Conservation (phyloP, 2,329 filamentous ascomycete genomes). For the Pseudogymnoascus pannorum region DNA sequence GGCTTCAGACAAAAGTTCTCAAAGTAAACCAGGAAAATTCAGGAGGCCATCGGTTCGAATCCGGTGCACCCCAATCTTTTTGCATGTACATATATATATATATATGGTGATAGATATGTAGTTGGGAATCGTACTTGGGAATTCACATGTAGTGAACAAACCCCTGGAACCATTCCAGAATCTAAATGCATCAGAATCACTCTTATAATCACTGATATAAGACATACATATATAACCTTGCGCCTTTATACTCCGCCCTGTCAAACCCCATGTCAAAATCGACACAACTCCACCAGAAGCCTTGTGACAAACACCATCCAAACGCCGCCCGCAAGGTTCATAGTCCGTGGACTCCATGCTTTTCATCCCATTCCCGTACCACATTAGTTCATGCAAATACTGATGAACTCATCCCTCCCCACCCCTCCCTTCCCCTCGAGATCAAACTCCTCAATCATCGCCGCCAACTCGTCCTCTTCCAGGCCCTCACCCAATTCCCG, state of each 20-base stretch:
- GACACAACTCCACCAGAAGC: not conserved
- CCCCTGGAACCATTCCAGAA: not conserved
- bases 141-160: not conserved
- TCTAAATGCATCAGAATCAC: not conserved
- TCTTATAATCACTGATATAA: constrained; percentile 1
- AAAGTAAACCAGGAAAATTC: not conserved
- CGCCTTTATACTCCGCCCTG: constrained; percentile 1
- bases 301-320: constrained; percentile 4
- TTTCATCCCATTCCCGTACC: not conserved
- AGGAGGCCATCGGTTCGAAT: not conserved
- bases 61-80: not conserved
- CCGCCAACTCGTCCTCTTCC: constrained; percentile 83
- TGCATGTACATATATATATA: constrained; percentile 5
- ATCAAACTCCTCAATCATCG: constrained; percentile 99
- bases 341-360: not conserved
- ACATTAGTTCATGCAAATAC: constrained; percentile 31
- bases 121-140: not conserved
- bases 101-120: not conserved
- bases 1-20: not conserved
- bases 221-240: not conserved
- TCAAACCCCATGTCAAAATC: not conserved
- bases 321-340: not conserved
- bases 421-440: constrained; percentile 82
- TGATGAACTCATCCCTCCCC: constrained; percentile 56
- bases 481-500: constrained; percentile 87